Evolutionary conservation across 2,329 filamentous ascomycete species (phyloP), one percentile per base, ranked within the genome.

Genomic region (Phialophora chinensis): DNA sequence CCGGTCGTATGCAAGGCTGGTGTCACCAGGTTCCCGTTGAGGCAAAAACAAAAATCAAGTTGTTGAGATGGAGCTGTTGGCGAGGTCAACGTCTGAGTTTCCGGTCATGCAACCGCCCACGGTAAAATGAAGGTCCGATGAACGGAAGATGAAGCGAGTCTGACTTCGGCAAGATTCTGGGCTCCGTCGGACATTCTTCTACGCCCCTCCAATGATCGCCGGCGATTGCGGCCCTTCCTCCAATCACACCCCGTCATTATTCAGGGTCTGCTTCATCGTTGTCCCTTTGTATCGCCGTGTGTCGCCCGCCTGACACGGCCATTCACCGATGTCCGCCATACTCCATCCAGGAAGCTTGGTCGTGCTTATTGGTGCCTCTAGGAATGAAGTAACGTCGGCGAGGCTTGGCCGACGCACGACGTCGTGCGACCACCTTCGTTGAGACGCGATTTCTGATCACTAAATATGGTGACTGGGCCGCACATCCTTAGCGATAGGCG

Each of bases 141-240:
- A 49, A 50, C 56, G 49, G 31, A 50, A 50, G 20, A 29, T 33
- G 50, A 56, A 60, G 33, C 25, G 49, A 38, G 29, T 7, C 10
- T 17, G 29, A 50, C 38, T 23, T 47, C 47, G 35, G 31, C 33
- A 1, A 42, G 27, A 14, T 8, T 38, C 59, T 52, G 29, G 59
- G 59, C 27, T 47, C 20, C 44, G 12, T 60, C 66, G 66, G 66
- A 33, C 53, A 68, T 68, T 68, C 63, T 68, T 68, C 63, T 68
- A 63, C 63, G 20, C 54, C 63, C 63, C 42, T 27, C 62, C 62
- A 61, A 57, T 54, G 12, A 62, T 8, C 38, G 20, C 11, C 53
- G 17, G 12, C 23, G 1, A 20, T 3, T 8, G 11, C n/a, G 1
- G 1, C 17, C 5, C 25, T 35, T 8, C 12, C 2, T 3, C 53